phyloP scores from a whole-genome alignment of 805 yeast genomes.

The Kazachstania bromeliacearum region DNA sequence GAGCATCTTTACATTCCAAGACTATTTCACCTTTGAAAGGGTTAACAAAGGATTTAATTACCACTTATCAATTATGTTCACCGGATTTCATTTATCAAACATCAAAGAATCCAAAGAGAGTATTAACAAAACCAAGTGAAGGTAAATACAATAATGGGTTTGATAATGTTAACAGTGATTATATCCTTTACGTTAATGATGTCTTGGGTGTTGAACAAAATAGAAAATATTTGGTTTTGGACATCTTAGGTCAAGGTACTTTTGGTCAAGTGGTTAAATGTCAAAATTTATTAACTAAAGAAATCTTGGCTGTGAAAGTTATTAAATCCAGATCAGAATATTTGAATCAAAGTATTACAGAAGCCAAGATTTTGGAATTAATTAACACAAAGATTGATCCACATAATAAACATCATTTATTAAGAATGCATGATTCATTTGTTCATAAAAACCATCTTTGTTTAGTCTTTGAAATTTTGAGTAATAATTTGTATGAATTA shows the following conservation, averaged over 20 bases:
- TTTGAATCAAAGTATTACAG: conserved; percentile 83
- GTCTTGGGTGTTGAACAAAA: conserved; percentile 64
- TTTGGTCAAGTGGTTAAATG: conserved; percentile 98
- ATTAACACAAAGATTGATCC: conserved; percentile 65
- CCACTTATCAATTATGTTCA: conserved; percentile 78
- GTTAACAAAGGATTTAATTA: conserved; percentile 63
- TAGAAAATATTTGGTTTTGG: conserved; percentile 78
- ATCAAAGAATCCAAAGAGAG: conserved; percentile 82
- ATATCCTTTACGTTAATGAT: conserved; percentile 89
- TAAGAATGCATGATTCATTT: conserved; percentile 77
- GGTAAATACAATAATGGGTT: conserved; percentile 70
- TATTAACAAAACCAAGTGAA: conserved; percentile 84
- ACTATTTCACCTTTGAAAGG: conserved; percentile 76
- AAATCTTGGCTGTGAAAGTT: conserved; percentile 88
- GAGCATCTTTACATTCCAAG: conserved; percentile 55
- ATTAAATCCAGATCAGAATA: conserved; percentile 88
- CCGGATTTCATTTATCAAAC: conserved; percentile 76
- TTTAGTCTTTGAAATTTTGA: conserved; percentile 80
- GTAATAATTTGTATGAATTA: conserved; percentile 81
- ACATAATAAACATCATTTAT: conserved; percentile 62
- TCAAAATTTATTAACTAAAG: conserved; percentile 59
- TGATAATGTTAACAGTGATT: conserved; percentile 85
- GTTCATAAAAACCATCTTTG: conserved; percentile 90
- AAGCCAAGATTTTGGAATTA: conserved; percentile 76
- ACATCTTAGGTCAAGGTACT: conserved; percentile 90